Base-by-base conservation (phyloP, 208 protist species). In the Trypanosomatidae sp. region DNA sequence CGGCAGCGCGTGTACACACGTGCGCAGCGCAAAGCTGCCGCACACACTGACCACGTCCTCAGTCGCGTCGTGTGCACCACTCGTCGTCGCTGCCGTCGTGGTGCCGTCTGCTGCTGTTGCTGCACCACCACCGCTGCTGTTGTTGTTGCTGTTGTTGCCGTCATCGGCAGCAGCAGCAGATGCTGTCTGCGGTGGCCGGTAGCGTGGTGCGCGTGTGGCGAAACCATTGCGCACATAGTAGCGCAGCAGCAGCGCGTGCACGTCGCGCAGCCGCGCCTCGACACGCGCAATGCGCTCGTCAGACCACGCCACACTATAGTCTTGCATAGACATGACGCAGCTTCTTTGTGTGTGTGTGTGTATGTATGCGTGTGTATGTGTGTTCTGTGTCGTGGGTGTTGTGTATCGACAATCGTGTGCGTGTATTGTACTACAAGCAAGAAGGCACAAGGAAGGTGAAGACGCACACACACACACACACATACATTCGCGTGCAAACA, bases 11-110 rank as follows among this genome's bases (percentile, higher is more conserved):
- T 87, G 65, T 24, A 76, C 62, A 44, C 71, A 84, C 11, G 71
- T 82, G 53, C 83, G 83, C 1, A 88, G 59, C 11, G 81, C 61
- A 53, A 88, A 87, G 48, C 83, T 86, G n/a, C 77, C 83, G 10
- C 55, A 77, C 15, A 66, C 58, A 24, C 56, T 68, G 25, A 88
- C 69, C 0, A 54, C 71, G 38, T 61, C 72, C 39, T 48, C 35
- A 20, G 27, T 46, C 6, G n/a, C n/a, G n/a, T n/a, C n/a, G 19
- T 16, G 40, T 27, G 50, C 8, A 27, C 49, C 43, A 18, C 56
- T 39, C 16, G 41, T 43, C 0, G 32, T 25, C 5, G 54, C 6
- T 33, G 38, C 16, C 6, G n/a, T 35, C 3, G 33, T 32, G 22
- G 18, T 15, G 39, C 39, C 16, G 2, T 53, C 46, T 1, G 43